phyloP scores from a whole-genome alignment of 202 grass and related monocot genomes.

The Panicum virgatum region DNA sequence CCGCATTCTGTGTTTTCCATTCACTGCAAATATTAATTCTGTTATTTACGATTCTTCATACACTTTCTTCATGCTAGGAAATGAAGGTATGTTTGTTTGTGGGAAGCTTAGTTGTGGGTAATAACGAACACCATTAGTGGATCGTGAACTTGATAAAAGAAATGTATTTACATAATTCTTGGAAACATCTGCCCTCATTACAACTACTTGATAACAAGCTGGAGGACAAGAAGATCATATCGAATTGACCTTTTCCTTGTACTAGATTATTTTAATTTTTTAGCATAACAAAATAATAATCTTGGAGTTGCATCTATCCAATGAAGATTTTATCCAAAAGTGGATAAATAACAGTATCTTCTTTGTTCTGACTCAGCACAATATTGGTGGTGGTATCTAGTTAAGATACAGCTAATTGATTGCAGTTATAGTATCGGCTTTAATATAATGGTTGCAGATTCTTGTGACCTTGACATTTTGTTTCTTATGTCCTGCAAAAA shows the following conservation, averaged over 20 bases:
- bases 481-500: neutral
- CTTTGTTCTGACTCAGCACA: neutral
- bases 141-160: neutral
- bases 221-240: neutral
- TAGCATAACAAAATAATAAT: neutral
- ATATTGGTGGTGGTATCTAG: neutral
- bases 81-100: neutral
- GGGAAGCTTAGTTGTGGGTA: neutral
- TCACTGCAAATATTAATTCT: neutral
- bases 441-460: neutral
- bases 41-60: neutral
- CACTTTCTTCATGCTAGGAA: neutral
- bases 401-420: neutral
- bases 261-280: neutral
- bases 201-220: neutral
- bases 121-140: neutral
- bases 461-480: neutral
- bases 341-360: neutral
- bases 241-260: neutral
- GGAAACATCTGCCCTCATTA: neutral
- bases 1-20: neutral
- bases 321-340: neutral
- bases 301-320: neutral
- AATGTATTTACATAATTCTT: neutral
- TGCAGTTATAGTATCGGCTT: neutral